Conservation (phyloP, 495 filamentous ascomycete species). For the Penicillium soppii region DNA sequence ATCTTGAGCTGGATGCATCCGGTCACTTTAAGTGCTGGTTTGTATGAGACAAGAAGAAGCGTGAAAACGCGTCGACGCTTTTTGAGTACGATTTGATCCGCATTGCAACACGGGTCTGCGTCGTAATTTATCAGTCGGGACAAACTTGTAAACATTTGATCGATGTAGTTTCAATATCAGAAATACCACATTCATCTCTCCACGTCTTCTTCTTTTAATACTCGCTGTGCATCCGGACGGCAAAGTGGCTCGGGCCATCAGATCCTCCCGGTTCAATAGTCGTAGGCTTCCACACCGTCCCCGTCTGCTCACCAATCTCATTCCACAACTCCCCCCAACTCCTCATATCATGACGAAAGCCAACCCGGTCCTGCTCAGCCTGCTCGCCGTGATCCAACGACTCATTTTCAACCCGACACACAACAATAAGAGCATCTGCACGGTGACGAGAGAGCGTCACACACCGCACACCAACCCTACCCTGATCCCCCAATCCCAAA, state of each 20-base stretch:
- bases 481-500: background rate
- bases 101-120: constrained; percentile 36
- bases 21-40: constrained; percentile 15
- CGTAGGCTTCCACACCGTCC: background rate
- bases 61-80: constrained; percentile 38
- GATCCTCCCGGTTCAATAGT: too few species aligned
- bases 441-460: background rate
- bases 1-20: constrained; percentile 59
- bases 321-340: background rate
- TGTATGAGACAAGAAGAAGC: constrained; percentile 54
- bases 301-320: background rate
- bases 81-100: constrained; percentile 57
- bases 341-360: background rate
- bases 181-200: background rate
- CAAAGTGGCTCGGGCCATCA: background rate
- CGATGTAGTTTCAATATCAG: background rate
- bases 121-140: constrained; percentile 56
- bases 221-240: too few species aligned
- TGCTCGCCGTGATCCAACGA: background rate
- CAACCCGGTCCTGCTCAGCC: background rate
- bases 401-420: background rate
- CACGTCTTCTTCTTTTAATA: background rate
- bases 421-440: background rate
- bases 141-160: constrained; percentile 24
- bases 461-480: background rate